These are phyloP conservation scores for Sodiomyces alkalinus DNA, from an alignment of 2,329 filamentous ascomycete species.

Conservation along the genomic window DNA sequence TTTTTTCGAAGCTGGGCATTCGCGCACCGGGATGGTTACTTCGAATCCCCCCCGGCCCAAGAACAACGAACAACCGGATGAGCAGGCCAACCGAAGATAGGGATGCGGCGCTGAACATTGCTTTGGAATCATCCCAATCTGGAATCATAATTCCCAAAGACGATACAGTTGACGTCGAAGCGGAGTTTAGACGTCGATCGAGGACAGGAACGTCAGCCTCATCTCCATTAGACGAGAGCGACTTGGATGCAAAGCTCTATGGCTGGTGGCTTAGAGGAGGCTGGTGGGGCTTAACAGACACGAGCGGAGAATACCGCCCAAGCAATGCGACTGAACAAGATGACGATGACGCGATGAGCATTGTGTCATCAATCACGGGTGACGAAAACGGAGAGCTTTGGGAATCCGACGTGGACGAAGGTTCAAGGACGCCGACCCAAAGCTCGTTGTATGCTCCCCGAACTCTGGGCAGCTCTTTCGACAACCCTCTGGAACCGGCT, in stretches of 20 bases:
- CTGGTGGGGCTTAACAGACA: slow-evolving; percentile 71
- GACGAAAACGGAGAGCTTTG: slow-evolving; percentile 28
- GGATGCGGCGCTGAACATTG: slow-evolving; percentile 22
- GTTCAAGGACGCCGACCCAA: slow-evolving; percentile 61
- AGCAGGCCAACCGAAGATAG: slow-evolving; percentile 1
- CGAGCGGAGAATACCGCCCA: slow-evolving; percentile 63
- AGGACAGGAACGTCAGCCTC: slow-evolving; percentile 19
- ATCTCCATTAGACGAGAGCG: slow-evolving; percentile 38
- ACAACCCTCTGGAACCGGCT: slow-evolving; percentile 46
- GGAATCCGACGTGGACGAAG: slow-evolving; percentile 28
- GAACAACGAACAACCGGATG: slow-evolving; percentile 13
- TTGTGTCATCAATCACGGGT: slow-evolving; percentile 46
- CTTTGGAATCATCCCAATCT: not conserved
- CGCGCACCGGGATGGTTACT: slow-evolving; percentile 49
- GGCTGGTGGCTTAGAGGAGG: slow-evolving; percentile 72
- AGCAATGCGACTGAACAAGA: slow-evolving; percentile 26
- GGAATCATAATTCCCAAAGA: slow-evolving; percentile 31
- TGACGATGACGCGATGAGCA: slow-evolving; percentile 63
- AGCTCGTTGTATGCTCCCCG: slow-evolving; percentile 25
- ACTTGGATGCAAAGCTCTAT: slow-evolving; percentile 63
- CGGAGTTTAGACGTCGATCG: slow-evolving; percentile 54
- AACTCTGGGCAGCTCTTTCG: too few species aligned
- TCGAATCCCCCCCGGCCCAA: slow-evolving; percentile 26
- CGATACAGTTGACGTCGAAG: slow-evolving; percentile 65
- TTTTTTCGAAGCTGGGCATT: slow-evolving; percentile 45